Conservation (phyloP, 495 filamentous ascomycete species). For the Clohesyomyces aquaticus region DNA sequence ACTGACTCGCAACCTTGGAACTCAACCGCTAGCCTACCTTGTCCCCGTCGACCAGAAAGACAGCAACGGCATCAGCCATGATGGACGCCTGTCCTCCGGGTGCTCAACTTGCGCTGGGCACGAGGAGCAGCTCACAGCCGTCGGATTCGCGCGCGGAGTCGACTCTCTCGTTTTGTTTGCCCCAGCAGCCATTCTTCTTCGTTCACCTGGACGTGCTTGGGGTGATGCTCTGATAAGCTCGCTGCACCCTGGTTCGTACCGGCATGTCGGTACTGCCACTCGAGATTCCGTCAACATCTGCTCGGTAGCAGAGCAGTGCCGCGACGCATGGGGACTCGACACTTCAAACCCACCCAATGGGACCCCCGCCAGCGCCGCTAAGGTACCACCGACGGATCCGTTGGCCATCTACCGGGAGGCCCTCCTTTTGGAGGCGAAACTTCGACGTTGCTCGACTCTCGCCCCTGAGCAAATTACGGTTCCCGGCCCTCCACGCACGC, state of each 20-base stretch:
- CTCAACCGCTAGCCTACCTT: too few species aligned
- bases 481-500: conserved; percentile 20
- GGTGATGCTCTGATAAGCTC: conserved; percentile 37
- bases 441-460: conserved; percentile 17
- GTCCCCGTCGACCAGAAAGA: too few species aligned
- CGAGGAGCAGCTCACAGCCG: too few species aligned
- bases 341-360: conserved; percentile 13
- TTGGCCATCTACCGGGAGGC: conserved; percentile 20
- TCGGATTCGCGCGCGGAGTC: too few species aligned
- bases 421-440: conserved; percentile 31
- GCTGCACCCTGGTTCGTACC: conserved; percentile 29
- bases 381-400: conserved; percentile 27
- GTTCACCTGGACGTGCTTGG: neutral
- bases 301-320: conserved; percentile 39
- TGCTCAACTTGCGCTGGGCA: too few species aligned
- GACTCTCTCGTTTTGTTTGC: too few species aligned
- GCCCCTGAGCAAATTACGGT: conserved; percentile 19
- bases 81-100: too few species aligned
- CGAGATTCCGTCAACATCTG: conserved; percentile 27
- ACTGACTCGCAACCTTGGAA: neutral
- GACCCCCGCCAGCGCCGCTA: conserved; percentile 16
- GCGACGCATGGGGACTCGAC: conserved; percentile 23
- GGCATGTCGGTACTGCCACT: conserved; percentile 32
- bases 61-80: too few species aligned
- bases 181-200: too few species aligned